Evolutionary conservation across 2,329 filamentous ascomycete species (phyloP), one percentile per base, ranked within the genome.

Genomic region (Pestalotiopsis sp.): DNA sequence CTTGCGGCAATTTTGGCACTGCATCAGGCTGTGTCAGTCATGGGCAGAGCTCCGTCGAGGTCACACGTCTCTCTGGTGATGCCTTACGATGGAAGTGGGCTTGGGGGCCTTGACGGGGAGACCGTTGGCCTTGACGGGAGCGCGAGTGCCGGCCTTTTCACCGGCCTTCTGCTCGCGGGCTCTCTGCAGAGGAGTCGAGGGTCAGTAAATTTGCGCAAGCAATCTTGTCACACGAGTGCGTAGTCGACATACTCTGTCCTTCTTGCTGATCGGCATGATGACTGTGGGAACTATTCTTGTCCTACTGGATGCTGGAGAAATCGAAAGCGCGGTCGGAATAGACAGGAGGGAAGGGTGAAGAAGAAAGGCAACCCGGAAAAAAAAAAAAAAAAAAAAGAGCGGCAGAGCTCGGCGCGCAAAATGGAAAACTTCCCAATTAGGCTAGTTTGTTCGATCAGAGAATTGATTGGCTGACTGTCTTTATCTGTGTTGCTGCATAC

Each of bases 121-220:
- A 36, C 86, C 86, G 72, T 88, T 88, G 20, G 85, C 76, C 78
- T 87, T 87, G 70, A 87, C 85, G 0, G 85, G 81, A 41, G 83
- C 80, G 64, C 86, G 83, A 67, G 86, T 88, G 69, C 86, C 86
- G 38, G 84, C 86, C 36, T 82, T 83, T 4, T 88, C 86, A 57
- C 83, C 86, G 71, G 83, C 85, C 75, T 87, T 85, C 79, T 88
- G 86, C 78, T 88, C 86, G 75, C 84, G 84, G 73, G 82, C 79
- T 73, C 86, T 80, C 82, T 87, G 75, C 4, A 9, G n/a, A 45
- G 7, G 31, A 23, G n/a, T 69, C 23, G 66, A 70, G 62, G 63
- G 27, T 65, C 31, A 13, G 45, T 52, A n/a, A 52, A 52, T n/a
- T 12, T 60, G 52, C 4, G 59, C 59, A 58, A 41, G 20, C 12